These are phyloP conservation scores for Mentha longifolia DNA, from an alignment of 257 asterid genomes.

Conservation along the genomic window DNA sequence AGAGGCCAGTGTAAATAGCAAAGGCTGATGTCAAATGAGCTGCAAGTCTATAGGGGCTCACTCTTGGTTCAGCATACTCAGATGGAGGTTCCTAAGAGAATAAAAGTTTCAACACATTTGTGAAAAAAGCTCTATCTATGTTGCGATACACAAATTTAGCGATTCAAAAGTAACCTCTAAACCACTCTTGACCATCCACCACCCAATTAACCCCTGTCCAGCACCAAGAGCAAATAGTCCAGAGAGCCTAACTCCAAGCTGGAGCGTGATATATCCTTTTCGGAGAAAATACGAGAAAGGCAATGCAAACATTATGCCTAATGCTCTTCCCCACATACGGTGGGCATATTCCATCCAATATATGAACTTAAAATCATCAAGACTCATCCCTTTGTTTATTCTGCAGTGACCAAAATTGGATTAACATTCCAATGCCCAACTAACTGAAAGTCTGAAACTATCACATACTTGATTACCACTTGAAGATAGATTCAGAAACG, in stretches of 20 bases:
- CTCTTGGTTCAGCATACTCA: conserved; percentile 83
- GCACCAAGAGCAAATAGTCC: conserved; percentile 97
- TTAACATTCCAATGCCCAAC: conserved; percentile 9
- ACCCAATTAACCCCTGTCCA: conserved; percentile 95
- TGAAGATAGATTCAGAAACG: not conserved
- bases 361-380: conserved; percentile 93
- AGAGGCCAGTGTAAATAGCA: conserved; percentile 80
- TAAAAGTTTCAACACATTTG: conserved; percentile 21
- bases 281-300: conserved; percentile 94
- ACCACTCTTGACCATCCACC: conserved; percentile 99
- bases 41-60: conserved; percentile 97
- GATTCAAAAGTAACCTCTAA: conserved; percentile 69
- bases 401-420: conserved; percentile 45
- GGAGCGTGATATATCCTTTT: conserved; percentile 82
- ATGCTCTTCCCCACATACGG: conserved; percentile 99
- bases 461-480: not conserved
- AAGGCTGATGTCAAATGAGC: conserved; percentile 97
- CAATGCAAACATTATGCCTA: conserved; percentile 92
- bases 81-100: conserved; percentile 77
- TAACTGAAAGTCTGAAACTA: not conserved
- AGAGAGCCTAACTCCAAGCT: conserved; percentile 74
- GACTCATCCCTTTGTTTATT: conserved; percentile 82
- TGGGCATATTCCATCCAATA: conserved; percentile 99
- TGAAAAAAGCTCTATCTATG: conserved; percentile 22
- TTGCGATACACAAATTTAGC: conserved; percentile 1